phyloP scores from a whole-genome alignment of 1,139 yeast species.

The Magnusiomyces ingens region DNA sequence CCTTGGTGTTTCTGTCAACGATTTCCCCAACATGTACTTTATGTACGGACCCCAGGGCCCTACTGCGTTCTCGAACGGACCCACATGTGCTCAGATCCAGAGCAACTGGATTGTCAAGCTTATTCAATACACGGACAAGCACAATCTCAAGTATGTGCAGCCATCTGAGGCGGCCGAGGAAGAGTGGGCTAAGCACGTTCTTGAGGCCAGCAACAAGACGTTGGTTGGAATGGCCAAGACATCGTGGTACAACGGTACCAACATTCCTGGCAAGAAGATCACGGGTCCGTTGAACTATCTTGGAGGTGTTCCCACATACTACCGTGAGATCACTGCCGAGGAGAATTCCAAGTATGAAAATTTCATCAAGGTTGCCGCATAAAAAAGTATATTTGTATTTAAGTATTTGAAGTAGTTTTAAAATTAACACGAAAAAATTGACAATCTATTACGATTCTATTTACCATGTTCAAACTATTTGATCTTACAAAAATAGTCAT shows the following conservation, averaged over 20 bases:
- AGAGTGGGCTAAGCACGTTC: slow-evolving; percentile 10
- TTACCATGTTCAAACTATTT: too few species aligned
- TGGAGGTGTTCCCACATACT: slow-evolving; percentile 14
- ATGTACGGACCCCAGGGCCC: slow-evolving; percentile 32
- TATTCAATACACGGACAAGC: slow-evolving; percentile 15
- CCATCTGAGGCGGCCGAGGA: slow-evolving; percentile 6
- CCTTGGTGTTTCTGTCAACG: slow-evolving; percentile 25
- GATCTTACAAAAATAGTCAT: too few species aligned
- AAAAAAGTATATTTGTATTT: too few species aligned
- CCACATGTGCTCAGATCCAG: slow-evolving; percentile 26
- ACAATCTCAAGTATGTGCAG: neutral
- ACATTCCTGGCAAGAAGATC: slow-evolving; percentile 26
- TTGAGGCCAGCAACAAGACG: slow-evolving; percentile 12
- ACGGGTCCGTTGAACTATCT: slow-evolving; percentile 9
- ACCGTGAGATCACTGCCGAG: slow-evolving; percentile 9
- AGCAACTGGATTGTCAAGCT: slow-evolving; percentile 22
- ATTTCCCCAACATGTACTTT: slow-evolving; percentile 29
- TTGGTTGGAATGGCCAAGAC: slow-evolving; percentile 14
- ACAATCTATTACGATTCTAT: too few species aligned
- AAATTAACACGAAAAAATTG: too few species aligned
- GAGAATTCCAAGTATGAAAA: slow-evolving; percentile 6
- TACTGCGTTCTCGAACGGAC: slow-evolving; percentile 30
- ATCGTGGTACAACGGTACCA: slow-evolving; percentile 28
- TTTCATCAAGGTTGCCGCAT: slow-evolving; percentile 9
- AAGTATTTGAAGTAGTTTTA: too few species aligned